Evolutionary conservation across 2,329 filamentous ascomycete genomes (phyloP).

Genomic region (Rhynchosporium agropyri): DNA sequence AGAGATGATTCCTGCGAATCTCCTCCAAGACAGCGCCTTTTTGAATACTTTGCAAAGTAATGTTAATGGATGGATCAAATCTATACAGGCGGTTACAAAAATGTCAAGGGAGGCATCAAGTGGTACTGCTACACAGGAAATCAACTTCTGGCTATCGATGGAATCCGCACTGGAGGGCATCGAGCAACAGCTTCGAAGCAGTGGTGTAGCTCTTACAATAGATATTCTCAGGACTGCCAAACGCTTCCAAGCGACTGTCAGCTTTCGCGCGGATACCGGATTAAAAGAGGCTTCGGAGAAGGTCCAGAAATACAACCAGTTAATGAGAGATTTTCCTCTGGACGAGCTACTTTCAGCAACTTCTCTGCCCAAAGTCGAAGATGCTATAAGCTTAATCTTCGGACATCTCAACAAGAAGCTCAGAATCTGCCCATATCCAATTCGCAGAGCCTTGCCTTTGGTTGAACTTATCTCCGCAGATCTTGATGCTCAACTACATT

Average conservation of each 20-base stretch:
- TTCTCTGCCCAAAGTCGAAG: conserved; percentile 83
- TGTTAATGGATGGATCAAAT: conserved; percentile 98
- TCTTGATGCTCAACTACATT: conserved; percentile 82
- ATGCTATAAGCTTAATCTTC: conserved; percentile 89
- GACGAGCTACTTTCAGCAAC: conserved; percentile 94
- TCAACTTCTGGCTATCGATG: conserved; percentile 99
- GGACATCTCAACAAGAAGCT: conserved; percentile 96
- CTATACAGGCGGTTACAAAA: conserved; percentile 94
- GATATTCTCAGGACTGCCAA: conserved; percentile 97
- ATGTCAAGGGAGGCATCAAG: conserved; percentile 79
- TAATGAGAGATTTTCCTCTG: conserved; percentile 97
- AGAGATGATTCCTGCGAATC: conserved; percentile 72
- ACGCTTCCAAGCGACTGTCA: conserved; percentile 95
- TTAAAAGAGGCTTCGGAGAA: conserved; percentile 94
- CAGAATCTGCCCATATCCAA: conserved; percentile 93
- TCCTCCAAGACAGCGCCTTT: conserved; percentile 88
- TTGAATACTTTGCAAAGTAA: conserved; percentile 91
- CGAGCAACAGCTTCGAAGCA: conserved; percentile 82
- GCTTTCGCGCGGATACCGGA: conserved; percentile 93
- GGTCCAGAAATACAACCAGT: conserved; percentile 97
- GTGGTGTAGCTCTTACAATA: conserved; percentile 87
- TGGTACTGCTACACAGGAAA: conserved; percentile 90
- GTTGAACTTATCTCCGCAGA: conserved; percentile 96
- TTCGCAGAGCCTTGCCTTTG: conserved; percentile 86
- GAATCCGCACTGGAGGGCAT: conserved; percentile 91